These are phyloP conservation scores for Moesziomyces parantarcticus DNA, from an alignment of 1,284 basidiomycete species.

Conservation along the genomic window DNA sequence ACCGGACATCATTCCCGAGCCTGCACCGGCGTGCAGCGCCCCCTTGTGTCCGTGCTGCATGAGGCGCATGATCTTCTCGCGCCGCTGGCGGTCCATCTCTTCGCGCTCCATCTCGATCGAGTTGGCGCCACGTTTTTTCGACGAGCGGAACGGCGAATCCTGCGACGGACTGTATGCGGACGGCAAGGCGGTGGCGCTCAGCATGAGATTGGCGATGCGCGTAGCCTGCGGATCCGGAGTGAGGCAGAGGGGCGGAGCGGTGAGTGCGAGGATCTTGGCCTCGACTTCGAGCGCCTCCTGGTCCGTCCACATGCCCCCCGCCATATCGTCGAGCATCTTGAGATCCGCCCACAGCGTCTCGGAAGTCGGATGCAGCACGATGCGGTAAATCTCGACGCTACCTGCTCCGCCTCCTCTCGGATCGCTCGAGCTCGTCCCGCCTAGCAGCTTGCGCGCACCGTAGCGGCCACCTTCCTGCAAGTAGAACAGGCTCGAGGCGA, in stretches of 20 bases:
- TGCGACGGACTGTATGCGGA: conserved; percentile 42
- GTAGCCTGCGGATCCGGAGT: conserved; percentile 60
- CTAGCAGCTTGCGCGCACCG: conserved; percentile 31
- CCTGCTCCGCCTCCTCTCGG: conserved; percentile 26
- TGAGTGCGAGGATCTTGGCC: conserved; percentile 57
- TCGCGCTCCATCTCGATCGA: conserved; percentile 60
- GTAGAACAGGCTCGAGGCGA: conserved; percentile 45
- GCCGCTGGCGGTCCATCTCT: conserved; percentile 41
- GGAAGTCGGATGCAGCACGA: conserved; percentile 60
- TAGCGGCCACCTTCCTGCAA: conserved; percentile 56
- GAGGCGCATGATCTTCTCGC: conserved; percentile 62
- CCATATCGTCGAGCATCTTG: conserved; percentile 55
- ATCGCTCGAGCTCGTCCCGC: conserved; percentile 15
- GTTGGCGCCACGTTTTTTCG: conserved; percentile 51
- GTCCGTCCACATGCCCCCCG: conserved; percentile 60
- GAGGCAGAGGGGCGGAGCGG: conserved; percentile 63
- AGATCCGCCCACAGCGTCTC: conserved; percentile 64
- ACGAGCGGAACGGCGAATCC: conserved; percentile 36
- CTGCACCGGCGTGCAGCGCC: conserved; percentile 4
- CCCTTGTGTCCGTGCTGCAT: conserved; percentile 58
- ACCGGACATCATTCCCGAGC: background rate
- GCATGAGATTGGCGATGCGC: conserved; percentile 64
- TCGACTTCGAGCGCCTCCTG: conserved; percentile 63
- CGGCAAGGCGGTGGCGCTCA: conserved; percentile 57
- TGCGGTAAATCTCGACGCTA: conserved; percentile 60